Percentiles rank a stretch among this genome's conserved stretches.
phyloP scores from a whole-genome alignment of 495 filamentous ascomycete species.

The Penicillium turbatum region DNA sequence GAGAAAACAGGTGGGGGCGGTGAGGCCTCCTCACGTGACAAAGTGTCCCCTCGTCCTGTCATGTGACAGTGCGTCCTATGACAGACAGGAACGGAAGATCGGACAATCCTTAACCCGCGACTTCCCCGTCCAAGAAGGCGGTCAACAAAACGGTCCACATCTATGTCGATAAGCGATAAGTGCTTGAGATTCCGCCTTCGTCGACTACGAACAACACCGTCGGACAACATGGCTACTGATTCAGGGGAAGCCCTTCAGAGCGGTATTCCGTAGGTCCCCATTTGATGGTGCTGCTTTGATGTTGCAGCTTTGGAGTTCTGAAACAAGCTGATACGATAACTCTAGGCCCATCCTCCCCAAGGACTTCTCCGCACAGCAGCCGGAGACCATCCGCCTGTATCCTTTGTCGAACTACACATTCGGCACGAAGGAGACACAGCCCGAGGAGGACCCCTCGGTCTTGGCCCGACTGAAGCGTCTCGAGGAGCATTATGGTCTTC shows the following conservation, averaged over 20 bases:
- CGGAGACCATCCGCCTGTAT: slow-evolving; percentile 85
- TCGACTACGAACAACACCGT: neutral
- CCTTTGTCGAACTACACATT: slow-evolving; percentile 98
- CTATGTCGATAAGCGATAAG: neutral
- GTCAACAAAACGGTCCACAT: too few species aligned
- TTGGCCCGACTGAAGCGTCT: slow-evolving; percentile 85
- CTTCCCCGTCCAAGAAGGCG: too few species aligned
- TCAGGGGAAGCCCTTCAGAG: slow-evolving; percentile 65
- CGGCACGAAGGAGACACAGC: slow-evolving; percentile 95
- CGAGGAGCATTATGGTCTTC: slow-evolving; percentile 84
- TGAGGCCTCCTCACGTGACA: too few species aligned
- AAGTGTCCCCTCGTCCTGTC: too few species aligned
- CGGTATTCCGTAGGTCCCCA: slow-evolving; percentile 53
- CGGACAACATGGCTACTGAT: slow-evolving; percentile 67
- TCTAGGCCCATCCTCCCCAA: slow-evolving; percentile 70
- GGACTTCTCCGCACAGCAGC: slow-evolving; percentile 83
- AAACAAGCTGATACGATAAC: neutral
- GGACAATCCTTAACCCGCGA: too few species aligned
- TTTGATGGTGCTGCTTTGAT: neutral
- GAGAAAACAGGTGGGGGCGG: too few species aligned
- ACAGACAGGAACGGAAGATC: too few species aligned
- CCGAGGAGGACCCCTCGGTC: slow-evolving; percentile 95
- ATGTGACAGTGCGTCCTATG: too few species aligned
- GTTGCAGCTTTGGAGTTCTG: too few species aligned
- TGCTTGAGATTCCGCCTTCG: neutral